Evolutionary conservation across 345 rosid species (phyloP).

Genomic region (Brassica juncea): DNA sequence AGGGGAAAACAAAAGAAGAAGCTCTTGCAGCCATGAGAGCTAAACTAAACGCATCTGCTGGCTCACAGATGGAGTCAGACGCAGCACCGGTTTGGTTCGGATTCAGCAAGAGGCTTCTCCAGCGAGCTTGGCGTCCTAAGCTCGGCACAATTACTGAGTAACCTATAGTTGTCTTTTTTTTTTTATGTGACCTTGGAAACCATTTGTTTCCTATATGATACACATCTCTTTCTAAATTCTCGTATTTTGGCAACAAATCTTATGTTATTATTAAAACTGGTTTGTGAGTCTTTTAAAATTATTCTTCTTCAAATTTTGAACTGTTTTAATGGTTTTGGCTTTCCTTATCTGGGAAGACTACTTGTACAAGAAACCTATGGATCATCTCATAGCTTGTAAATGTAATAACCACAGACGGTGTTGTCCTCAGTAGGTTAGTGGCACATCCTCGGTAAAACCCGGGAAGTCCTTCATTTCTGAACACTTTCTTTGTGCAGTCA

Average conservation of each 20-base stretch:
- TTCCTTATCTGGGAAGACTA: slow-evolving; percentile 31
- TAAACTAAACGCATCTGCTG: slow-evolving; percentile 23
- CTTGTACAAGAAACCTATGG: slow-evolving; percentile 39
- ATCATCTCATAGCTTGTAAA: slow-evolving; percentile 86
- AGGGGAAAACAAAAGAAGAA: slow-evolving; percentile 38
- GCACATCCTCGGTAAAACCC: slow-evolving; percentile 93
- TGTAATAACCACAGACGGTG: slow-evolving; percentile 83
- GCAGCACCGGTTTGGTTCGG: slow-evolving; percentile 58
- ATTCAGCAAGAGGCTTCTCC: slow-evolving; percentile 54
- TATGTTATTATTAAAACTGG: slow-evolving; percentile 18
- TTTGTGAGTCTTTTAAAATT: slow-evolving; percentile 13
- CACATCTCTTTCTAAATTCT: neutral
- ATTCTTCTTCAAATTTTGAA: neutral
- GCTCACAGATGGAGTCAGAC: slow-evolving; percentile 20
- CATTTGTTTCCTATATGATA: slow-evolving; percentile 15
- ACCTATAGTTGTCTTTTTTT: neutral
- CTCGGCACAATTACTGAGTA: slow-evolving; percentile 65
- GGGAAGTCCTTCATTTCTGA: slow-evolving; percentile 59
- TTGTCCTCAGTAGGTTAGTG: slow-evolving; percentile 74
- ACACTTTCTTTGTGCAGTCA: slow-evolving; percentile 80
- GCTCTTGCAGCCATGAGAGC: slow-evolving; percentile 36
- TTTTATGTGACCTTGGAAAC: slow-evolving; percentile 16
- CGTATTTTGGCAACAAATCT: slow-evolving; percentile 2
- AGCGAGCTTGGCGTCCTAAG: slow-evolving; percentile 83
- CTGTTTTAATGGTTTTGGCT: neutral